Percentiles rank a stretch among this genome's conserved stretches.
Evolutionary conservation across 2,329 filamentous ascomycete species (phyloP).

Genomic region (Penicillium rolfsii): DNA sequence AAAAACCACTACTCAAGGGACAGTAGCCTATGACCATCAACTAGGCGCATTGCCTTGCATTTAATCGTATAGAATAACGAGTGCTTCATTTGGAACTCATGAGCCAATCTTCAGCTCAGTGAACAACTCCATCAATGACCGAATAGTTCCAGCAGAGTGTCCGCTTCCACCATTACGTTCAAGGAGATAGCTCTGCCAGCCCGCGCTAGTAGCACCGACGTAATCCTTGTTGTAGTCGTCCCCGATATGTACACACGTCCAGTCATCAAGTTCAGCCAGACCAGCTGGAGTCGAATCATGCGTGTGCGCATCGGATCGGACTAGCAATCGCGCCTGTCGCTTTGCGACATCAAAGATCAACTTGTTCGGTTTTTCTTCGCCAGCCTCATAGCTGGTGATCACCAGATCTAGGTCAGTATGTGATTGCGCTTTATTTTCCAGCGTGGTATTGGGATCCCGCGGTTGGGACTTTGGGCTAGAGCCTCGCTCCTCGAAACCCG

Average conservation of each 20-base stretch:
- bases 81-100: not conserved
- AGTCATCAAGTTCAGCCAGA: conserved; percentile 18
- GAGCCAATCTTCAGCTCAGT: conserved; percentile 17
- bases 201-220: conserved; percentile 41
- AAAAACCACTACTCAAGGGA: not conserved
- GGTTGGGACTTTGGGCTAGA: not conserved
- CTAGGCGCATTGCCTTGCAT: not conserved
- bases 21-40: not conserved
- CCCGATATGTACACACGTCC: conserved; percentile 48
- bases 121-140: conserved; percentile 33
- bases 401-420: conserved; percentile 47
- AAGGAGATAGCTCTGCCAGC: conserved; percentile 44
- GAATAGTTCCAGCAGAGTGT: conserved; percentile 18
- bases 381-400: conserved; percentile 52
- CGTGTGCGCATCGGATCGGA: conserved; percentile 2
- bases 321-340: conserved; percentile 33
- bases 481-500: conserved; percentile 29
- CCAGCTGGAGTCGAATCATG: conserved; percentile 1
- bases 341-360: conserved; percentile 46
- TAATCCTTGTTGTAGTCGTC: conserved; percentile 51
- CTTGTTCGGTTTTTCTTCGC: conserved; percentile 48
- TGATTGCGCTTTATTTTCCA: not conserved
- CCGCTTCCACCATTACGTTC: conserved; percentile 23
- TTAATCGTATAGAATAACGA: not conserved
- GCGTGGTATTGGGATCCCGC: not conserved